These are phyloP conservation scores for Eucalyptus regnans DNA, from an alignment of 345 rosid species.

Conservation along the genomic window DNA sequence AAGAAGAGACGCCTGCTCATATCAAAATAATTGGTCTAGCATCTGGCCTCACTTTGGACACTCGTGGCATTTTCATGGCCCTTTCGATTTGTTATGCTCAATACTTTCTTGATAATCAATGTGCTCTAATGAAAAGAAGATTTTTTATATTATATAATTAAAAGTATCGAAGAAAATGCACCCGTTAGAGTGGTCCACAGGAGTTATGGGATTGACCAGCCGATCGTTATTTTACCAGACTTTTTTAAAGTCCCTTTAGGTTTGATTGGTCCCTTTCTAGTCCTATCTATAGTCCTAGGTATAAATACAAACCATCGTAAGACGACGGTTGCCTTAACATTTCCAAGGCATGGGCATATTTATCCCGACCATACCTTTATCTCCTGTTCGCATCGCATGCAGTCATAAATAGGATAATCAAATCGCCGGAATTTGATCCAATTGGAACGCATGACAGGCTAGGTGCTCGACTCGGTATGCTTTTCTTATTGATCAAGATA, in stretches of 20 bases:
- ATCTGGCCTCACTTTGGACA: rapidly evolving
- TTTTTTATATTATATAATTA: not conserved
- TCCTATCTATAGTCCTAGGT: not conserved
- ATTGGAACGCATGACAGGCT: not conserved
- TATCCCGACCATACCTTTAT: not conserved
- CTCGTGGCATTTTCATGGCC: too few species aligned
- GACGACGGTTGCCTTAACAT: not conserved
- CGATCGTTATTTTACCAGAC: not conserved
- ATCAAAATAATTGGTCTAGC: too few species aligned
- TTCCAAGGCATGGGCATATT: not conserved
- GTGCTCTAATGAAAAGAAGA: not conserved
- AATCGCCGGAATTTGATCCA: not conserved
- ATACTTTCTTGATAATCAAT: not conserved
- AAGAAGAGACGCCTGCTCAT: rapidly evolving
- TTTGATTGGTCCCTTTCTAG: not conserved
- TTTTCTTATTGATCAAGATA: not conserved
- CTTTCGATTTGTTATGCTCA: too few species aligned
- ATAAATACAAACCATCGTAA: not conserved
- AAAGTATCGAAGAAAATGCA: not conserved
- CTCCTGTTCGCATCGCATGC: not conserved
- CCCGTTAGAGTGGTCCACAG: not conserved
- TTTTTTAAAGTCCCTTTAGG: not conserved
- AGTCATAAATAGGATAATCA: not conserved
- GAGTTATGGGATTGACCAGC: not conserved
- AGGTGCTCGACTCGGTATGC: not conserved